Evolutionary conservation across 495 filamentous ascomycete species (phyloP), one percentile per base, ranked within the genome.

Genomic region (Neurospora intermedia): DNA sequence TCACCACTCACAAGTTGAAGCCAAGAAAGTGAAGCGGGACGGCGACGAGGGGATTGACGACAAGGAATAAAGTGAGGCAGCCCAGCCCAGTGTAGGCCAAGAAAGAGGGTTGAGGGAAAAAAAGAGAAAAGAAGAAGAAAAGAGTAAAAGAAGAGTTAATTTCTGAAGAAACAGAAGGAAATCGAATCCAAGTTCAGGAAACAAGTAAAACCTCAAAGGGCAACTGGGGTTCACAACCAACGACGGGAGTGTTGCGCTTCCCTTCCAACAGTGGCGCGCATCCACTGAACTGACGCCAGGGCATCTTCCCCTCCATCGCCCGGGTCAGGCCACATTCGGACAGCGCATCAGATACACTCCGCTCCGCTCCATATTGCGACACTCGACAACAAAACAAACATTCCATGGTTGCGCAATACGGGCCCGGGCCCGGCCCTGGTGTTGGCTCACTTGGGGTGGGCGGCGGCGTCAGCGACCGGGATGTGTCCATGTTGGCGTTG

Each of bases 401-500:
- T 66, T 1, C 54, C 54, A 66, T 66, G 54, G 54, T 66, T 27
- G 54, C 27, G 27, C 54, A 66, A 38, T 66, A 66, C 69, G 40
- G 66, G 71, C 40, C 46, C 46, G 43, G 71, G 66, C 45, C 73
- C 45, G 74, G 72, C 74, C 46, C 69, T 69, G 54, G 54, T 35
- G 54, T 66, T 66, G 54, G 54, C 2, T 66, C 54, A 35, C 54
- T 62, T 31, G 54, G 54, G 1, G 54, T 66, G 0, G 54, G 54
- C 78, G 72, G 66, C 74, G 74, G 74, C 27, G 27, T 2, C 27
- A 31, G 27, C 78, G 91, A 92, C 76, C 54, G 54, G 54, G 54
- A 66, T 18, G 84, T 78, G 70, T 77, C 79, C 70, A 80, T 78
- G 39, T 78, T 83, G 85, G 87, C 85, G 86, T 77, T 90, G 84